A percentile compares a stretch with the other conserved stretches of the same genome.
phyloP scores from a whole-genome alignment of 768 basidiomycete genomes.

The Hygrocybe coccinea region DNA sequence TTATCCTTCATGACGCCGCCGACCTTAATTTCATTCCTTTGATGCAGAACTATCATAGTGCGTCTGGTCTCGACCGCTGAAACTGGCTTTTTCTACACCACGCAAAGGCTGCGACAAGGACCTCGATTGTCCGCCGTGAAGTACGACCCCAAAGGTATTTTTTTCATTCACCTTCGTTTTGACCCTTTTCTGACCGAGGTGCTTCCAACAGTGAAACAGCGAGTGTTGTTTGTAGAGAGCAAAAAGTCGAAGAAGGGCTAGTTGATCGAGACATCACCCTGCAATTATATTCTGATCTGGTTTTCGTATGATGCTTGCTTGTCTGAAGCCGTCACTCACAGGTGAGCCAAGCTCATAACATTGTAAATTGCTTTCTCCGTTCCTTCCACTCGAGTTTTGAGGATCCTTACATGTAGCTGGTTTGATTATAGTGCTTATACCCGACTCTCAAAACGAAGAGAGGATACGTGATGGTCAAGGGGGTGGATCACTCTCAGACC shows the following conservation, averaged over 20 bases:
- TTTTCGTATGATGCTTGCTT: no score
- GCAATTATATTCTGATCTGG: no score
- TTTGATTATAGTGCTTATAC: no score
- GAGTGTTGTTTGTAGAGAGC: constrained; percentile 77
- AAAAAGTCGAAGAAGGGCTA: constrained; percentile 62
- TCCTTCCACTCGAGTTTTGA: no score
- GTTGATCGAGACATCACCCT: no score
- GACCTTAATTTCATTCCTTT: neutral
- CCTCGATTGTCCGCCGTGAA: constrained; percentile 87
- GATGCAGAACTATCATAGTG: constrained; percentile 69
- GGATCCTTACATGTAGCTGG: no score
- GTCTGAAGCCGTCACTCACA: no score
- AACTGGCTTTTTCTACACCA: constrained; percentile 90
- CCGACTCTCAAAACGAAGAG: no score
- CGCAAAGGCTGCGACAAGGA: constrained; percentile 64
- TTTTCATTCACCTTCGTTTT: neutral
- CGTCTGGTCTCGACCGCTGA: constrained; percentile 87
- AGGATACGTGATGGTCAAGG: no score
- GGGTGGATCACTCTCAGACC: no score
- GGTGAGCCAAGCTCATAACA: no score
- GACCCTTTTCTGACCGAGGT: neutral
- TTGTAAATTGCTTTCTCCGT: no score
- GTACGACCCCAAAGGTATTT: constrained; percentile 73
- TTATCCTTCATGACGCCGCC: neutral
- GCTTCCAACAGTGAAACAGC: constrained; percentile 48